Percentiles rank a stretch among this genome's conserved stretches.
phyloP scores from a whole-genome alignment of 2,329 filamentous ascomycete species.

The Xylaria sp. region DNA sequence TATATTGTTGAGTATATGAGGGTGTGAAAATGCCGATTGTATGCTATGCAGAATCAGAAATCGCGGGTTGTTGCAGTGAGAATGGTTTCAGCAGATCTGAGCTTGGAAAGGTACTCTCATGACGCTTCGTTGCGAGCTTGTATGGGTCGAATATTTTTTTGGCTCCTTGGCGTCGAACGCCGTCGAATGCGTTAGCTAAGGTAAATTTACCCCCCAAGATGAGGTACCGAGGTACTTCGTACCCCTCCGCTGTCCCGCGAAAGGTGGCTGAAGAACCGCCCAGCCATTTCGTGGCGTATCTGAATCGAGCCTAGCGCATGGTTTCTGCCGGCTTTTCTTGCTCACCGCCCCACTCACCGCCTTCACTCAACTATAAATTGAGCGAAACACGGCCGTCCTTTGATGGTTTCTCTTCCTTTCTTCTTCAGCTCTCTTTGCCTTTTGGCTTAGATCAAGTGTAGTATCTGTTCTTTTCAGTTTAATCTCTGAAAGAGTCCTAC shows the following conservation, averaged over 20 bases:
- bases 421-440: constrained; percentile 33
- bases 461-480: constrained; percentile 96
- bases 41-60: background rate
- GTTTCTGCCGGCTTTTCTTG: constrained; percentile 12
- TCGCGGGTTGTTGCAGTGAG: background rate
- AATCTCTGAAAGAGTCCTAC: constrained; percentile 80
- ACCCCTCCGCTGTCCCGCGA: background rate
- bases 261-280: background rate
- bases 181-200: background rate
- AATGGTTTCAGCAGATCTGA: background rate
- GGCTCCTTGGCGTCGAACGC: background rate
- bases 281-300: background rate
- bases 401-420: constrained; percentile 17
- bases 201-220: background rate
- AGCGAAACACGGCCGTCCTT: constrained; percentile 10
- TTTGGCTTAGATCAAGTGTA: constrained; percentile 35
- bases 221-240: background rate
- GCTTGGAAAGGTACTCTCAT: background rate
- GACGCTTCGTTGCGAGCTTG: background rate
- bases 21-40: background rate
- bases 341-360: constrained; percentile 25
- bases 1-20: constrained; percentile 1
- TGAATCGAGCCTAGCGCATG: background rate
- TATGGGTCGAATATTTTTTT: constrained; percentile 6
- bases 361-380: constrained; percentile 10